Percentiles rank a stretch among this genome's conserved stretches.
These are phyloP conservation scores for Shiraia bambusicola DNA, from an alignment of 2,329 filamentous ascomycete species.

Conservation along the genomic window DNA sequence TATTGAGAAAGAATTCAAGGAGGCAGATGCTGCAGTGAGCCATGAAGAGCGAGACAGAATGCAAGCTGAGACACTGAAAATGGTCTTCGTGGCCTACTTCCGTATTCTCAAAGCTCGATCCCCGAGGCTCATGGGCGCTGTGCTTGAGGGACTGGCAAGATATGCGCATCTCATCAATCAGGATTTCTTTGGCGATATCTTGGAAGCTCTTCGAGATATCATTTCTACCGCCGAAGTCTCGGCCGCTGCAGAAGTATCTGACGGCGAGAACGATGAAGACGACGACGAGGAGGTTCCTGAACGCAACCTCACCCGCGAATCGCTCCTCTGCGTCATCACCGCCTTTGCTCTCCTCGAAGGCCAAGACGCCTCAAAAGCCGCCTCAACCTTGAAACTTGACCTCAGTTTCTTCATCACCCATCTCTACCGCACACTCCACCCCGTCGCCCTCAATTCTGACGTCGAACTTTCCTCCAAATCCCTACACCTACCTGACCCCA, in stretches of 20 bases:
- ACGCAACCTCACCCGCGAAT: constrained; percentile 78
- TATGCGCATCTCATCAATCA: constrained; percentile 98
- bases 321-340: constrained; percentile 91
- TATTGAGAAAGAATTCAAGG: constrained; percentile 88
- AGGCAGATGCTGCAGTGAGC: constrained; percentile 85
- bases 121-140: constrained; percentile 90
- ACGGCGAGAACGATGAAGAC: constrained; percentile 52
- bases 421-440: constrained; percentile 82
- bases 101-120: constrained; percentile 83
- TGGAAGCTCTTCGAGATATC: constrained; percentile 91
- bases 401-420: constrained; percentile 93
- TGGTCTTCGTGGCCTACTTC: constrained; percentile 95
- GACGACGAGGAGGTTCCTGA: constrained; percentile 48
- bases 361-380: constrained; percentile 86
- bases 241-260: constrained; percentile 50
- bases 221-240: constrained; percentile 68
- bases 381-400: constrained; percentile 80
- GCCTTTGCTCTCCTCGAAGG: constrained; percentile 95
- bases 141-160: constrained; percentile 88
- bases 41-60: constrained; percentile 92
- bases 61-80: constrained; percentile 92
- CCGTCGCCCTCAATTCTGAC: constrained; percentile 77
- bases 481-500: constrained; percentile 68
- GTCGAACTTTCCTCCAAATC: constrained; percentile 80
- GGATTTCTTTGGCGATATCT: constrained; percentile 94